These are phyloP conservation scores for Achaetomium macrosporum DNA, from an alignment of 2,329 filamentous ascomycete genomes.

Conservation along the genomic window DNA sequence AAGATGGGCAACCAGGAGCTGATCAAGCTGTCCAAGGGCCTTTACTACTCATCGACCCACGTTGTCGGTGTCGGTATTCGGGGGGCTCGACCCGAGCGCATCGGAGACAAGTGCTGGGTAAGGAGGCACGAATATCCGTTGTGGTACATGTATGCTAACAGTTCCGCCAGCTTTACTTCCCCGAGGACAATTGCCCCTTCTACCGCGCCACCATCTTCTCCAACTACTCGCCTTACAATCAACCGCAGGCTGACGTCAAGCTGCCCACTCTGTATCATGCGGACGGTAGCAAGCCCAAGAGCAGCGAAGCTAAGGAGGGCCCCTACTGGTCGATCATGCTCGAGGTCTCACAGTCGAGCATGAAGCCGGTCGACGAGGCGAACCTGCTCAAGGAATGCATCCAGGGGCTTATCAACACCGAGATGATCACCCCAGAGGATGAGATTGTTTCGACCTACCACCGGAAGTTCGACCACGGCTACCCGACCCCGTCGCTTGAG, in stretches of 20 bases:
- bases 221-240: conserved; percentile 99
- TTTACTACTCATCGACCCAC: conserved; percentile 96
- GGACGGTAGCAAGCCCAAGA: conserved; percentile 74
- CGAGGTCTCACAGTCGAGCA: conserved; percentile 88
- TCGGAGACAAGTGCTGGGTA: conserved; percentile 99
- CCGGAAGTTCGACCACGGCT: conserved; percentile 96
- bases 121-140: conserved; percentile 25
- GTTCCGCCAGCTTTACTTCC: conserved; percentile 75
- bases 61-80: conserved; percentile 95
- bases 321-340: conserved; percentile 99
- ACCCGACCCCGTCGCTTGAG: conserved; percentile 91
- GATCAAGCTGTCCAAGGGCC: conserved; percentile 73
- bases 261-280: conserved; percentile 81
- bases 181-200: conserved; percentile 97
- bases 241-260: conserved; percentile 76
- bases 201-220: conserved; percentile 99
- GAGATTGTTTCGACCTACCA: conserved; percentile 98
- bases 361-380: conserved; percentile 88
- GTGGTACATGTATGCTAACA: conserved; percentile 21
- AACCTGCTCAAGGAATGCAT: conserved; percentile 87
- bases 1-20: conserved; percentile 84
- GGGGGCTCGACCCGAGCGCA: conserved; percentile 84
- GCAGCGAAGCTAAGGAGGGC: conserved; percentile 69
- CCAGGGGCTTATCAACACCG: conserved; percentile 94
- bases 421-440: conserved; percentile 85